Evolutionary conservation across 2,329 filamentous ascomycete species (phyloP).

Genomic region (Ceratocystis huliohia): DNA sequence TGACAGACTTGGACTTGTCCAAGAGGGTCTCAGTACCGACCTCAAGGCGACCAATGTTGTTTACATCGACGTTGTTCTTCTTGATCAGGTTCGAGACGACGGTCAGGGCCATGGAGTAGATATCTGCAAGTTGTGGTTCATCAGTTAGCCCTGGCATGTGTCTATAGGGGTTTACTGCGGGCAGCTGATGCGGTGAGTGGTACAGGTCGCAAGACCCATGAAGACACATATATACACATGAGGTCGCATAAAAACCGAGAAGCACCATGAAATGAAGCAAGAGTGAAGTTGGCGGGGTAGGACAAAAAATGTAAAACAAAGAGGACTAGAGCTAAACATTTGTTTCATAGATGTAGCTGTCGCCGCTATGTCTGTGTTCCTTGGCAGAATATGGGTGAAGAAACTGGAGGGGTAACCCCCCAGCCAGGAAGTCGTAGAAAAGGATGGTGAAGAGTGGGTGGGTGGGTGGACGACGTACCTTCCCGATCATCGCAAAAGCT

Average conservation of each 20-base stretch:
- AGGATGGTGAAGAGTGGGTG: slow-evolving; percentile 11
- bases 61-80: slow-evolving; percentile 72
- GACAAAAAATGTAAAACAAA: background rate
- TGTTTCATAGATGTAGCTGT: slow-evolving; percentile 1
- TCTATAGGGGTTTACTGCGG: background rate
- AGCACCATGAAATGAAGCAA: background rate
- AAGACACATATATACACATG: background rate
- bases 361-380: background rate
- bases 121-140: slow-evolving; percentile 42
- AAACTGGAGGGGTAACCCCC: slow-evolving; percentile 12
- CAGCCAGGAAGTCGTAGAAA: background rate
- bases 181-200: background rate
- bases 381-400: background rate
- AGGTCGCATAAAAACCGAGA: background rate
- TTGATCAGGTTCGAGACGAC: slow-evolving; percentile 63
- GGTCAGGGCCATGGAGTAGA: slow-evolving; percentile 75
- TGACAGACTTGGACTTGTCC: slow-evolving; percentile 86
- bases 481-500: slow-evolving; percentile 83
- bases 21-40: slow-evolving; percentile 76
- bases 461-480: slow-evolving; percentile 48
- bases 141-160: slow-evolving; percentile 21
- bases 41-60: slow-evolving; percentile 67
- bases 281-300: background rate
- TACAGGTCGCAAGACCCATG: background rate
- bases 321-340: background rate